Percentiles rank a stretch among this genome's conserved stretches.
phyloP scores from a whole-genome alignment of 1,284 basidiomycete genomes.

The Schizophyllum amplum region DNA sequence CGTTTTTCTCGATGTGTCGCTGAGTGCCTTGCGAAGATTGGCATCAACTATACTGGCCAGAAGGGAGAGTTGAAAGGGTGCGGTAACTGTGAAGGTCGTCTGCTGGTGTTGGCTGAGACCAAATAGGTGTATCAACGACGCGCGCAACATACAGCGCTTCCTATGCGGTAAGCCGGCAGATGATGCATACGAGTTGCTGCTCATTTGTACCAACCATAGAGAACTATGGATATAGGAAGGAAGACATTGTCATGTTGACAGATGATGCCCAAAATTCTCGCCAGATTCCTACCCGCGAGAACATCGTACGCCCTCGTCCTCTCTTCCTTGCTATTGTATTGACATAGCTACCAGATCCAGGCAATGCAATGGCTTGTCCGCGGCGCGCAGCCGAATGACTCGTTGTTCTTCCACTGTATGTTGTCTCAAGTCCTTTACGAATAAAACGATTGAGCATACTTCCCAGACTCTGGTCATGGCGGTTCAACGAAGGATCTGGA shows the following conservation, averaged over 20 bases:
- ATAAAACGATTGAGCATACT: slow-evolving; percentile 13
- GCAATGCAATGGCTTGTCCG: slow-evolving; percentile 90
- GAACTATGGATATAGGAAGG: slow-evolving; percentile 61
- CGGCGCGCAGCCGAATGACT: slow-evolving; percentile 74
- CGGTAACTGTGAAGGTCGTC: too few relatives aligned
- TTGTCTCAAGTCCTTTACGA: neutral
- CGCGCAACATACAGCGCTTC: slow-evolving; percentile 68
- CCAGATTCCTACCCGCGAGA: slow-evolving; percentile 67
- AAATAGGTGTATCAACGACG: slow-evolving; percentile 95
- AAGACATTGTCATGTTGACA: slow-evolving; percentile 85
- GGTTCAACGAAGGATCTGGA: slow-evolving; percentile 72
- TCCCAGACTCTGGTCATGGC: slow-evolving; percentile 69
- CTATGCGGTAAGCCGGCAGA: slow-evolving; percentile 43
- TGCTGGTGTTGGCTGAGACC: too few relatives aligned
- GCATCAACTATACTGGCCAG: slow-evolving; percentile 77
- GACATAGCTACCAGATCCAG: slow-evolving; percentile 36
- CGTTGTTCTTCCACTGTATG: slow-evolving; percentile 89
- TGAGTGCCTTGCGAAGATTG: slow-evolving; percentile 49
- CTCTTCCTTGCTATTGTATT: neutral
- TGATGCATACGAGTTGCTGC: neutral
- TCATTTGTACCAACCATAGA: slow-evolving; percentile 27
- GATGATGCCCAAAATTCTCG: slow-evolving; percentile 63
- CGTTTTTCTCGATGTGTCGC: neutral
- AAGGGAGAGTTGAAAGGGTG: slow-evolving; percentile 65
- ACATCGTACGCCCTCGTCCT: slow-evolving; percentile 54